phyloP scores from a whole-genome alignment of 768 basidiomycete genomes.

The Leccinum truebloodii region DNA sequence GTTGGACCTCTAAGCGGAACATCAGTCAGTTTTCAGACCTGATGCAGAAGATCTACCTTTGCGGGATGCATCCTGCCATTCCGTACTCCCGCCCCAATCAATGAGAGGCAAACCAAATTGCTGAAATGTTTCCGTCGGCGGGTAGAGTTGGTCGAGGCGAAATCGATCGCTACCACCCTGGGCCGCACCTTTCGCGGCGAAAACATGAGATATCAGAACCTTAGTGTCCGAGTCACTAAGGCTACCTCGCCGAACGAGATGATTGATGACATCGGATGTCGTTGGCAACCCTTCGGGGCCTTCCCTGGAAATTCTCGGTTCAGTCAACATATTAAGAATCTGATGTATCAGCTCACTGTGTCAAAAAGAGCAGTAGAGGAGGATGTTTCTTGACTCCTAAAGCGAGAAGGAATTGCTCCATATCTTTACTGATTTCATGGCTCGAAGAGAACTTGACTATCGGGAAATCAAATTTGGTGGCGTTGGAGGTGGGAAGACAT shows the following conservation, averaged over 20 bases:
- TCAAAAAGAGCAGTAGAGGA: not conserved
- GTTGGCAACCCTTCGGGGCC: too few species aligned
- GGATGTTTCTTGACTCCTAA: too few species aligned
- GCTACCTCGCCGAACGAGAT: too few species aligned
- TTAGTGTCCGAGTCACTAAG: too few species aligned
- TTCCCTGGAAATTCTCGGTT: too few species aligned
- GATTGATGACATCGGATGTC: too few species aligned
- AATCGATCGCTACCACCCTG: too few species aligned
- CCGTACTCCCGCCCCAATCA: conserved; percentile 72
- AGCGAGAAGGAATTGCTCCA: too few species aligned
- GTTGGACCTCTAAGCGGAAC: not conserved
- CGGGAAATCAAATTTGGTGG: not conserved
- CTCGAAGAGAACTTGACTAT: not conserved
- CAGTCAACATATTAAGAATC: conserved; percentile 49
- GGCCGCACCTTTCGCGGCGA: too few species aligned
- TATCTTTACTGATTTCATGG: conserved; percentile 26
- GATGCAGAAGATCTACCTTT: not conserved
- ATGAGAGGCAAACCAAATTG: conserved; percentile 73
- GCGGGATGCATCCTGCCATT: conserved; percentile 49
- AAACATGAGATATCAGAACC: too few species aligned
- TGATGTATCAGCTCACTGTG: conserved; percentile 18
- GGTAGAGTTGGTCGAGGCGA: conserved; percentile 57
- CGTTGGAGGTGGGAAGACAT: conserved; percentile 78
- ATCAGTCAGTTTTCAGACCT: not conserved
- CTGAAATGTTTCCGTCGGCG: conserved; percentile 70